Base-by-base conservation (phyloP, 805 yeast genomes). In the Lipomyces orientalis region DNA sequence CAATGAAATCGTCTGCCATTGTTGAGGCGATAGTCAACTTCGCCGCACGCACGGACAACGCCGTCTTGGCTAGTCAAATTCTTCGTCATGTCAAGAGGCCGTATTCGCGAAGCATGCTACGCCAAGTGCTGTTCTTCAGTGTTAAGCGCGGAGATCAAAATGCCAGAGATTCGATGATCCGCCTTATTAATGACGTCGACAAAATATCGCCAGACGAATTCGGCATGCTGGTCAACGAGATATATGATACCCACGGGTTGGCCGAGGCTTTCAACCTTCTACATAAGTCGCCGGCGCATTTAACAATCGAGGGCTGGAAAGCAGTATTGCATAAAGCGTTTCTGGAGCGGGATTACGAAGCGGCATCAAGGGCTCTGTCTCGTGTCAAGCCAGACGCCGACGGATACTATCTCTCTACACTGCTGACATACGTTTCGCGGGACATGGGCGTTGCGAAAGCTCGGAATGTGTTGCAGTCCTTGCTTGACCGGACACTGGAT, bases 1-100 rank as follows among this genome's bases (percentile, higher is more conserved):
- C 59, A 16, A 52, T 67, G 37, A 9, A 35, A 19, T 33, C 61
- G 22, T 35, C 43, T n/a, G 22, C 34, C 12, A 54, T 67, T 43
- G 51, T 65, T 16, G 63, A 52, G 31, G 70, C 69, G 12, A 31
- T 65, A 19, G 52, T 67, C 12, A 67, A 67, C 51, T 62, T 61
- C 37, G 56, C 56, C 51, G 66, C 69, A 19, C 68, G 71, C 25
- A 61, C 68, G n/a, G 34, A 56, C 9, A 63, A 67, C 52, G 9
- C 33, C 9, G 14, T 25, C 51, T 49, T 67, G n/a, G 68, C 61
- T n/a, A 5, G 37, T 35, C 66, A 67, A 29, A 29, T 61, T 34
- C 19, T 65, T 51, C 19, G 52, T 43, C 29, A 54, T 39, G 22
- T 65, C 19, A 31, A 14, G 34, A 61, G 34, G 33, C 68, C 70